Conservation (phyloP, 176 grass and related monocot genomes). For the Tuctoria greenei region DNA sequence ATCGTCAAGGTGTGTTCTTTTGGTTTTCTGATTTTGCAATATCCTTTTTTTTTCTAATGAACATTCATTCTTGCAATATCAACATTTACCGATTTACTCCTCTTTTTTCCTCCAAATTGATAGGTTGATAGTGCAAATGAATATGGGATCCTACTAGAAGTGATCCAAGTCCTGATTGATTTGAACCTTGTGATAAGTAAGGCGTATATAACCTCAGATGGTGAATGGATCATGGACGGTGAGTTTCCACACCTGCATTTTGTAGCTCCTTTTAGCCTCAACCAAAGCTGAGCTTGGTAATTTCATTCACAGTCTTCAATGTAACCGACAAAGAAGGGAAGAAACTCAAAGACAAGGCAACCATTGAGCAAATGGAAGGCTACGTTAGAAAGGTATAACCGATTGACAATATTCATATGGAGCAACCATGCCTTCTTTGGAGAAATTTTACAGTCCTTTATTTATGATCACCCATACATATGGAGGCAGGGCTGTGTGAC, state of each 20-base stretch:
- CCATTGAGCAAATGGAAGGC: conserved; percentile 37
- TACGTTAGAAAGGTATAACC: conserved; percentile 55
- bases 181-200: conserved; percentile 74
- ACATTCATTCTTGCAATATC: neutral
- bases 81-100: neutral
- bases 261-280: neutral
- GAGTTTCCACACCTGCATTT: conserved; percentile 5
- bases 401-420: no score
- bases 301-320: conserved; percentile 60
- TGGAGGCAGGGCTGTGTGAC: neutral
- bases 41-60: no score
- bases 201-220: conserved; percentile 78
- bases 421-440: neutral
- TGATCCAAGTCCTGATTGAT: conserved; percentile 78
- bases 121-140: conserved; percentile 77
- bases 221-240: conserved; percentile 93
- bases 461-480: neutral
- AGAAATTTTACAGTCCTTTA: neutral
- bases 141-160: conserved; percentile 74
- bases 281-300: neutral
- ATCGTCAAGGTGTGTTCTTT: conserved; percentile 56
- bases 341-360: conserved; percentile 52
- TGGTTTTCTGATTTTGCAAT: no score
- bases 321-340: conserved; percentile 66
- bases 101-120: neutral